phyloP scores from a whole-genome alignment of 1,284 basidiomycete species.

The Rhodofomes roseus region DNA sequence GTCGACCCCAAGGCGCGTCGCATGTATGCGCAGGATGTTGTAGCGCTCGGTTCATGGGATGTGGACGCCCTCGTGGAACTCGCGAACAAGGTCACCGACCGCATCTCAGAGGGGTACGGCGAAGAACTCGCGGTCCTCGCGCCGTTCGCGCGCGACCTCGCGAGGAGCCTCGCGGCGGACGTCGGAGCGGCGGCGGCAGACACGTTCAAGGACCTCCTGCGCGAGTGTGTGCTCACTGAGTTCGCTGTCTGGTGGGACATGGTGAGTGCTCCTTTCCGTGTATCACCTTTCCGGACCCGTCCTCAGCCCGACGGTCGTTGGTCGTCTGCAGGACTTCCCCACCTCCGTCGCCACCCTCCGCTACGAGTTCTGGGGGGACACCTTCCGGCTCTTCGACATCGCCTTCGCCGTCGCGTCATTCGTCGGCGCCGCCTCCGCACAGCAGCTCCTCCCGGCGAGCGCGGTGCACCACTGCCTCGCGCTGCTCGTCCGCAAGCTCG shows the following conservation, averaged over 20 bases:
- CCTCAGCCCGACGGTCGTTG: not conserved
- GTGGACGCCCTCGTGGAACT: slow-evolving; percentile 15
- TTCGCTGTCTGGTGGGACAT: slow-evolving; percentile 32
- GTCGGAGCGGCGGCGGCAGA: slow-evolving; percentile 20
- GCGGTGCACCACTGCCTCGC: slow-evolving; percentile 25
- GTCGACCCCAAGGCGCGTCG: slow-evolving; percentile 5
- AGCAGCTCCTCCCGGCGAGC: slow-evolving; percentile 19
- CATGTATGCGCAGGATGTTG: slow-evolving; percentile 14
- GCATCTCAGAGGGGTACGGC: slow-evolving; percentile 13
- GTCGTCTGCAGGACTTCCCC: slow-evolving; percentile 7
- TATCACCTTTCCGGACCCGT: not conserved
- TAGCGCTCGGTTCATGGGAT: slow-evolving; percentile 15
- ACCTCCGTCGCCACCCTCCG: slow-evolving; percentile 9
- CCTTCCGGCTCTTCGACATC: slow-evolving; percentile 17
- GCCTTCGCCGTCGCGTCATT: slow-evolving; percentile 28
- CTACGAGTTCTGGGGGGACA: slow-evolving; percentile 6
- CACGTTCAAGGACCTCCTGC: slow-evolving; percentile 27
- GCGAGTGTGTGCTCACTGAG: slow-evolving; percentile 25
- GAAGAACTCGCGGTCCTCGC: slow-evolving; percentile 18
- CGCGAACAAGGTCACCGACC: slow-evolving; percentile 16
- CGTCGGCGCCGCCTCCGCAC: slow-evolving; percentile 31
- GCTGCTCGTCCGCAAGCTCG: slow-evolving; percentile 23
- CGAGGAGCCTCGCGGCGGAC: slow-evolving; percentile 17
- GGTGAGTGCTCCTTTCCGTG: slow-evolving; percentile 25
- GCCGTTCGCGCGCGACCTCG: slow-evolving; percentile 27